Conservation (phyloP, 1,139 yeast species). For the Arxiozyma telluris region DNA sequence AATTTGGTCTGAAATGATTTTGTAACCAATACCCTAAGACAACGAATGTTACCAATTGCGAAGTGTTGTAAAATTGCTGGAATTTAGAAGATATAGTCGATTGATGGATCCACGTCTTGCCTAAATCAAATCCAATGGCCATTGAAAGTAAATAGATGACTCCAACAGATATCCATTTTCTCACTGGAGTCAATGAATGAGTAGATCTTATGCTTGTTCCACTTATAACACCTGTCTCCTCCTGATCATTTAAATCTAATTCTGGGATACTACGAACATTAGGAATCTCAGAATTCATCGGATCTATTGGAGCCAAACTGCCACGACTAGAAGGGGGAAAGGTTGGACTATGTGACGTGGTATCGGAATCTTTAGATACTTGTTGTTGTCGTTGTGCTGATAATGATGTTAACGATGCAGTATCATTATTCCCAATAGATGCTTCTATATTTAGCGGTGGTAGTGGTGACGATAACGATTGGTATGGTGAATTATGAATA, state of each 20-base stretch:
- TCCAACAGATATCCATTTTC: neutral
- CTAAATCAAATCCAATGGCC: neutral
- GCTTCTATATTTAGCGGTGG: neutral
- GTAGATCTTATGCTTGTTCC: neutral
- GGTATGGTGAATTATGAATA: neutral
- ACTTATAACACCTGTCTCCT: neutral
- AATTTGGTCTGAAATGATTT: neutral
- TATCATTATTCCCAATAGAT: neutral
- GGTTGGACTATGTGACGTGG: neutral
- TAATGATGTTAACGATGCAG: neutral
- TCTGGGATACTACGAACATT: neutral
- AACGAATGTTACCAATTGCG: neutral
- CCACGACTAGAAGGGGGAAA: neutral
- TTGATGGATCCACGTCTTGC: neutral
- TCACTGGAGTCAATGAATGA: neutral
- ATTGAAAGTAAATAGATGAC: neutral
- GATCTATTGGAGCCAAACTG: neutral
- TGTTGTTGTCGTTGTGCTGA: neutral
- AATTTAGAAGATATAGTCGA: neutral
- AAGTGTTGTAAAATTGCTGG: constrained; percentile 1
- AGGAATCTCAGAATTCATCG: neutral
- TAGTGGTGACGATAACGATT: neutral
- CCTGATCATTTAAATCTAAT: neutral
- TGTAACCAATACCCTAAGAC: neutral
- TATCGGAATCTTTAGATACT: neutral